phyloP scores from a whole-genome alignment of 495 filamentous ascomycete species.

The Massariosphaeria phaeospora region DNA sequence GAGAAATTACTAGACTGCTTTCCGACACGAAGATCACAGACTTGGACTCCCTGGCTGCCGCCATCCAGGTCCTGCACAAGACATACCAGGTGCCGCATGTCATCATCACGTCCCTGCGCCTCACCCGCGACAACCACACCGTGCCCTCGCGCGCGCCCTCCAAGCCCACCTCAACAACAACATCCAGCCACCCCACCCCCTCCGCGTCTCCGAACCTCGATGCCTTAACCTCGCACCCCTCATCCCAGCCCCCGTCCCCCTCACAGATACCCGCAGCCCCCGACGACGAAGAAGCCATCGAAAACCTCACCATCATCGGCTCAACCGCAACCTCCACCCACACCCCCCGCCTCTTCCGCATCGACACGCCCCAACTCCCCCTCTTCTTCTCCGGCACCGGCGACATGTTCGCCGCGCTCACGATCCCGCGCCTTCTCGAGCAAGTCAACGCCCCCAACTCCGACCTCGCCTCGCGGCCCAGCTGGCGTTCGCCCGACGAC shows the following conservation, averaged over 20 bases:
- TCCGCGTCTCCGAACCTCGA: neutral
- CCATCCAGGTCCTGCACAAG: constrained; percentile 71
- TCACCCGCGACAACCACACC: constrained; percentile 39
- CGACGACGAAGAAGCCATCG: constrained; percentile 8
- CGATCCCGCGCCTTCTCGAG: constrained; percentile 82
- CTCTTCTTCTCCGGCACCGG: constrained; percentile 94
- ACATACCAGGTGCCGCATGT: constrained; percentile 79
- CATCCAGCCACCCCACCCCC: constrained; percentile 7
- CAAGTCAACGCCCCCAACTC: constrained; percentile 49
- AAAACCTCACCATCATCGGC: constrained; percentile 68
- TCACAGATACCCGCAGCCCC: neutral
- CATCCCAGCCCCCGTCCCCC: constrained; percentile 8
- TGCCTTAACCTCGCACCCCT: constrained; percentile 18
- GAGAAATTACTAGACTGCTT: constrained; percentile 54
- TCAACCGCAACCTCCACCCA: constrained; percentile 60
- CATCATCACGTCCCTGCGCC: constrained; percentile 79
- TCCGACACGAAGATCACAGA: constrained; percentile 78
- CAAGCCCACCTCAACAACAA: constrained; percentile 21
- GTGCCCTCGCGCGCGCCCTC: constrained; percentile 36
- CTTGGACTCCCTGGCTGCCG: constrained; percentile 61
- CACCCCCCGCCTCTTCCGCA: constrained; percentile 69
- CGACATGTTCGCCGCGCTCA: constrained; percentile 96
- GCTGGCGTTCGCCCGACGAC: constrained; percentile 51
- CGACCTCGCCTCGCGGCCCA: constrained; percentile 11
- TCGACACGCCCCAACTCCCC: constrained; percentile 79